These are phyloP conservation scores for Fusarium sp. DNA, from an alignment of 2,329 filamentous ascomycete species.

Conservation along the genomic window DNA sequence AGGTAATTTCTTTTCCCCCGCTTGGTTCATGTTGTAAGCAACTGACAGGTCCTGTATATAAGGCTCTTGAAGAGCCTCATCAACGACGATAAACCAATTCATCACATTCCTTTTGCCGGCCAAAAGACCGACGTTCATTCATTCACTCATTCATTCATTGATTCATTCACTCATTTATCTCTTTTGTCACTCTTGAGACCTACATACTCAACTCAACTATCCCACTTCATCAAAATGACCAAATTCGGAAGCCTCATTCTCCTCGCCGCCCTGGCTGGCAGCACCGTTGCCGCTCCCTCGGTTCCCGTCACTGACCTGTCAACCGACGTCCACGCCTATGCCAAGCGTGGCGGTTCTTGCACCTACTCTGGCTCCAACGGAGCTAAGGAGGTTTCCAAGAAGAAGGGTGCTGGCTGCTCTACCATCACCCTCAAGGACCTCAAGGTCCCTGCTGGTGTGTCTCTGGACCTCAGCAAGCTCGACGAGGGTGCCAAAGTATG, in stretches of 20 bases:
- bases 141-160: conserved; percentile 13
- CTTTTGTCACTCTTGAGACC: too few species aligned
- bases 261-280: conserved; percentile 37
- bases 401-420: conserved; percentile 27
- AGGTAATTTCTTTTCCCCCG: background rate
- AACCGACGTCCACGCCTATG: conserved; percentile 18
- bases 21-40: background rate
- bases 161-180: conserved; percentile 4
- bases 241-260: conserved; percentile 21
- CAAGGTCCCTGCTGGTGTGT: conserved; percentile 33
- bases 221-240: conserved; percentile 18
- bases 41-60: conserved; percentile 29
- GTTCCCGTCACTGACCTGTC: conserved; percentile 18
- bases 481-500: conserved; percentile 34
- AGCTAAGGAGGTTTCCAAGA: conserved; percentile 26
- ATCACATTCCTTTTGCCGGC: conserved; percentile 33
- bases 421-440: conserved; percentile 35
- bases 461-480: conserved; percentile 39
- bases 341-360: conserved; percentile 34
- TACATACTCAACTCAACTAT: background rate
- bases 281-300: conserved; percentile 25
- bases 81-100: background rate
- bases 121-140: conserved; percentile 19
- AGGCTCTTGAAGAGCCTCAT: background rate
- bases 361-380: conserved; percentile 38